Base-by-base conservation (phyloP, 176 grass and related monocot species). In the Ensete ventricosum region DNA sequence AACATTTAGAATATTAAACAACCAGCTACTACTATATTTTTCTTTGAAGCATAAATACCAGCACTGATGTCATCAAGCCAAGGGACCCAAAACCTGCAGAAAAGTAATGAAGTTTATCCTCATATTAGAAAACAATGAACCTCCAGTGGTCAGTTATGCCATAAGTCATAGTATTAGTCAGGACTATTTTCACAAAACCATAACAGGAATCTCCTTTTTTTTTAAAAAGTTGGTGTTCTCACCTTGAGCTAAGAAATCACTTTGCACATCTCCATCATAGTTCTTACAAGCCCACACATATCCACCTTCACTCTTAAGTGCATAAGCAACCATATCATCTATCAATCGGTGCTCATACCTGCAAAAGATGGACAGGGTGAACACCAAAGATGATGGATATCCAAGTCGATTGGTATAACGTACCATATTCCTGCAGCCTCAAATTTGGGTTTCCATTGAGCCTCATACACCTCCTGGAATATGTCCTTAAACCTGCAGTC, bases 211-310 rank as follows among this genome's bases (percentile, higher is more conserved):
- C 11, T 74, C 2, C 6, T 3, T 6, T 60, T 17, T 17, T 8
- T 5, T 11, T 16, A 55, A 24, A 55, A 13, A 27, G 50, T 26
- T 73, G 52, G 0, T 8, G 19, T 72, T 23, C 13, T 25, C 16
- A 92, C 93, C 93, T 98, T 98, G 95, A 25, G 95, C 95, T 71
- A 98, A 88, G 13, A 93, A 89, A 76, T 99, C 95, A 76, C 95
- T 99, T 69, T 99, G 95, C 73, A 98, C 95, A 23, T 99, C 95
- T 78, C 95, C 95, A 50, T 99, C 95, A 70, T 99, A 99, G 80
- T 99, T 99, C 85, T 99, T 99, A 71, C 95, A 99, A 0, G 95
- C 90, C 95, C 95, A 99, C 8, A 94, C 95, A 79, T 99, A 99
- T 53, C 91, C 90, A 71, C 95, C 95, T 49, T 94, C 95, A 25